Evolutionary conservation across 176 grass and related monocot genomes (phyloP).

Genomic region (Aegilops longissima): DNA sequence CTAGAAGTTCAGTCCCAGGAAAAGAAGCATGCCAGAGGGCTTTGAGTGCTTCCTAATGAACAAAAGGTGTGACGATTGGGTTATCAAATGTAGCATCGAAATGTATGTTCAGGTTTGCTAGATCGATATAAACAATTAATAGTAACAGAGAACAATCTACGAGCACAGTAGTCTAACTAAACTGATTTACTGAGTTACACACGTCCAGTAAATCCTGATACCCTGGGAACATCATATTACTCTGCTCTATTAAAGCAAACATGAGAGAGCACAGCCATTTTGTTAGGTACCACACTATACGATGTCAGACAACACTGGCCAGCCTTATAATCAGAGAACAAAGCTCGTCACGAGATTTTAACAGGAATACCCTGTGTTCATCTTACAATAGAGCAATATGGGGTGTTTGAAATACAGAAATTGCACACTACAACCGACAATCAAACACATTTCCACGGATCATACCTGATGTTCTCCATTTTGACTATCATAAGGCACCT

Average conservation of each 20-base stretch:
- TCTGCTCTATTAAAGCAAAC: background rate
- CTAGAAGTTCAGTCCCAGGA: conserved; percentile 62
- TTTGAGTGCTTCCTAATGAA: conserved; percentile 66
- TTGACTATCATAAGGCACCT: conserved; percentile 58
- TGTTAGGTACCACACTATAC: background rate
- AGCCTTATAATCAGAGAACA: background rate
- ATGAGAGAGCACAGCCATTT: background rate
- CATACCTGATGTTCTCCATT: conserved; percentile 71
- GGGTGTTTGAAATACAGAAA: background rate
- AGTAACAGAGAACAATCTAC: background rate
- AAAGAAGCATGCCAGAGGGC: conserved; percentile 69
- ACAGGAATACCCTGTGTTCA: background rate
- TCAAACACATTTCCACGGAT: background rate
- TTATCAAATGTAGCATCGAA: conserved; percentile 1
- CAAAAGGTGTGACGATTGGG: conserved; percentile 23
- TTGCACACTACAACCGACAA: background rate
- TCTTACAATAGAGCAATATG: background rate
- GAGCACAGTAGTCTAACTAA: background rate
- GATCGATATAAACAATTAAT: background rate
- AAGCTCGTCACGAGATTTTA: background rate
- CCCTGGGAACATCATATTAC: background rate
- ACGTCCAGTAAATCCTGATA: background rate
- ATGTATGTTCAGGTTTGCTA: background rate
- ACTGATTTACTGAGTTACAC: background rate
- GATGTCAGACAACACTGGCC: background rate